Evolutionary conservation across 345 rosid genomes (phyloP), one percentile per base, ranked within the genome.

Genomic region (Syzygium oleosum): DNA sequence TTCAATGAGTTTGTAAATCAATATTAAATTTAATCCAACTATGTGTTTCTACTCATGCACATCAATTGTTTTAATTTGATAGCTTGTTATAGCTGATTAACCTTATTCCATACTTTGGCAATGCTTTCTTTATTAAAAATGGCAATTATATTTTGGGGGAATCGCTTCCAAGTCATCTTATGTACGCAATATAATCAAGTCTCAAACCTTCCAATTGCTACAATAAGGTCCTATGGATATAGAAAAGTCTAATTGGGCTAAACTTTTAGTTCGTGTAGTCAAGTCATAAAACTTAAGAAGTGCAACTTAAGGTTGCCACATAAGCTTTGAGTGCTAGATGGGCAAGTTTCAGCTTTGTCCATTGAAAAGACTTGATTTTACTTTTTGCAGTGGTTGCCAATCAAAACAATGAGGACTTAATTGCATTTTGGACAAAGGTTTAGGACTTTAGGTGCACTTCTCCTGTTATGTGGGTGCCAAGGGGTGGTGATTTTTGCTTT

Each of bases 131-230:
- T 34, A 17, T 34, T 17, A 34, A 68, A 1, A 34, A 19, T 34
- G 80, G 46, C 4, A 34, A 13, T 34, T 23, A 34, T 34, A 46
- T 68, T 34, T 68, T 68, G 80, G 2, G 12, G 14, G 80, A 68
- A 34, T 68, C 1, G 6, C 1, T 17, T 25, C 49, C 12, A 4
- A 4, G 11, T 19, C 25, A 68, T 68, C 1, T 43, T 43, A 43
- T 68, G 23, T 2, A 16, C 0, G 25, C 2, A 34, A 12, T 68
- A 0, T 34, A 68, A 34, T 34, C 0, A 5, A 68, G 80, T 1
- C 80, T 68, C 1, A 9, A 19, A 34, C 49, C 46, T 68, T 68
- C 2, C 49, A 34, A 34, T 17, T 9, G 49, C 3, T 34, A 25
- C 12, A 0, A 2, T 9, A 19, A 2, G 0, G 80, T 68, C 46